These are phyloP conservation scores for Saturnispora dispora DNA, from an alignment of 805 yeast genomes.

Conservation along the genomic window DNA sequence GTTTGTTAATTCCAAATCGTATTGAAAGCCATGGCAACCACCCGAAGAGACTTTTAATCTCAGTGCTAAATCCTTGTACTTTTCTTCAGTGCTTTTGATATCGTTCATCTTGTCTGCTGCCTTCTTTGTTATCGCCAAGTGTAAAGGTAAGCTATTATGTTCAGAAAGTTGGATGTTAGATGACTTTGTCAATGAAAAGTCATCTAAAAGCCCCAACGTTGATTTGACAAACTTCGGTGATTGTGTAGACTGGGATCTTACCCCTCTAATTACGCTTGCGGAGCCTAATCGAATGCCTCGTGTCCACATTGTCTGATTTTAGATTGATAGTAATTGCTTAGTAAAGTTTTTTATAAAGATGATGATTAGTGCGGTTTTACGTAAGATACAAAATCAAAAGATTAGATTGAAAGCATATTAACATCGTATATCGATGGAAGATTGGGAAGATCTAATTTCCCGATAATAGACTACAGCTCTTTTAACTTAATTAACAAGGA, in stretches of 20 bases:
- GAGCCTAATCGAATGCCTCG: background rate
- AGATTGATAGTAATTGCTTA: background rate
- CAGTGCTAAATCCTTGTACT: slow-evolving; percentile 53
- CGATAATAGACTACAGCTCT: no score
- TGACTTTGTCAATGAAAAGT: slow-evolving; percentile 27
- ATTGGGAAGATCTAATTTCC: no score
- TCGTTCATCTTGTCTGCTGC: slow-evolving; percentile 45
- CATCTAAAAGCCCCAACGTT: slow-evolving; percentile 17
- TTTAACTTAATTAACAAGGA: no score
- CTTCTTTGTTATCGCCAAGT: slow-evolving; percentile 37
- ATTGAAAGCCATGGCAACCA: slow-evolving; percentile 97
- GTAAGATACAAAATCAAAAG: background rate
- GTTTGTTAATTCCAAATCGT: slow-evolving; percentile 52
- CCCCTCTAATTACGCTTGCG: background rate
- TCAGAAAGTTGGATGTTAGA: slow-evolving; percentile 27
- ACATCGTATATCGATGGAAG: no score
- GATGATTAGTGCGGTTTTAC: background rate
- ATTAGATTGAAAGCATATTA: no score
- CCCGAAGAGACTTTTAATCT: slow-evolving; percentile 83
- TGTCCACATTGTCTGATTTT: background rate
- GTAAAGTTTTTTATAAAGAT: background rate
- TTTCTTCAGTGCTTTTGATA: slow-evolving; percentile 41
- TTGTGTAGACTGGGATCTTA: slow-evolving; percentile 5
- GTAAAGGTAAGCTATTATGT: slow-evolving; percentile 29
- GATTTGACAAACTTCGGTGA: slow-evolving; percentile 6